Conservation (phyloP, 2,329 filamentous ascomycete genomes). For the Madurella mycetomatis region DNA sequence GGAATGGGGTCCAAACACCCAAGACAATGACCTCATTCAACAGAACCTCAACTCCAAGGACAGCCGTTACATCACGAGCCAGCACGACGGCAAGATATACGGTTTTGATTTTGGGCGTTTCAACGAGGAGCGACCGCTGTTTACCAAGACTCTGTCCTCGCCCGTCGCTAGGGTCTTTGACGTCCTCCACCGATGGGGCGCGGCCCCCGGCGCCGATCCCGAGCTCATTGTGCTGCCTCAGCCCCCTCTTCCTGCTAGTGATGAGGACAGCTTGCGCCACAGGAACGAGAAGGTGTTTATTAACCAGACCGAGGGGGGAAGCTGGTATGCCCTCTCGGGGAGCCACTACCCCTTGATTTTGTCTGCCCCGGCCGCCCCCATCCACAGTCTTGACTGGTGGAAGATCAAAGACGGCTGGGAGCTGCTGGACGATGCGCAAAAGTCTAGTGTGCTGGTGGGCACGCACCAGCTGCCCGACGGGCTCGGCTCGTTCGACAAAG, state of each 20-base stretch:
- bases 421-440: conserved; percentile 39
- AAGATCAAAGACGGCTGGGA: conserved; percentile 38
- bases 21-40: conserved; percentile 77
- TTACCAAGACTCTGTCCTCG: conserved; percentile 64
- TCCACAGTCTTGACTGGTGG: conserved; percentile 44
- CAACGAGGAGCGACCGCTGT: conserved; percentile 51
- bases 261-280: conserved; percentile 47
- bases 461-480: conserved; percentile 60
- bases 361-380: conserved; percentile 51
- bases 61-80: conserved; percentile 81
- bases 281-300: conserved; percentile 70
- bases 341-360: conserved; percentile 80
- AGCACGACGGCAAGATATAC: conserved; percentile 78
- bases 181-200: conserved; percentile 68
- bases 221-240: conserved; percentile 84
- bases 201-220: conserved; percentile 59
- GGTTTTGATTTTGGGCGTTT: conserved; percentile 66
- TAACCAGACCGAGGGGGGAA: conserved; percentile 79
- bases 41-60: conserved; percentile 81
- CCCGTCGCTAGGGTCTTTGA: conserved; percentile 89
- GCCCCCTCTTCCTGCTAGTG: conserved; percentile 60
- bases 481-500: not conserved
- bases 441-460: conserved; percentile 63
- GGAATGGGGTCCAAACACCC: conserved; percentile 92
- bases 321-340: conserved; percentile 93